A percentile compares a stretch with the other conserved stretches of the same genome.
Evolutionary conservation across 768 basidiomycete genomes (phyloP).

Genomic region (Naganishia friedmannii): DNA sequence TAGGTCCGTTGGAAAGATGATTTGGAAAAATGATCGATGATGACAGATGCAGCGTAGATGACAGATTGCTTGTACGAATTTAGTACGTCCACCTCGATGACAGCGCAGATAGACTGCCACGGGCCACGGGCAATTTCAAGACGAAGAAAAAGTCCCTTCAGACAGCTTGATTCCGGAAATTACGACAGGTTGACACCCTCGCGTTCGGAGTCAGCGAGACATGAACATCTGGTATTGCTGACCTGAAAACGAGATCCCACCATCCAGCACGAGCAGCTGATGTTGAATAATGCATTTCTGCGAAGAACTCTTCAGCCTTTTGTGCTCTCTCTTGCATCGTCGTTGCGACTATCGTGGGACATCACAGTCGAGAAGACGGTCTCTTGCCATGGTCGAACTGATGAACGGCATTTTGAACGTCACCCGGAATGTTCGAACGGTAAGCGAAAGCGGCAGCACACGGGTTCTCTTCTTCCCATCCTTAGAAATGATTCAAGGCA

Average conservation of each 20-base stretch:
- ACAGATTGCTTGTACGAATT: neutral
- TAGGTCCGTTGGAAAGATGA: no score
- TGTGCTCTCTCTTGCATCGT: no score
- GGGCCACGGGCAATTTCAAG: no score
- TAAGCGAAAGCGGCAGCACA: conserved; percentile 8
- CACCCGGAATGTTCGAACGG: conserved; percentile 1
- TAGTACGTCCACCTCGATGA: neutral
- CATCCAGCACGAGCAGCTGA: no score
- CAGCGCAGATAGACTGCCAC: neutral
- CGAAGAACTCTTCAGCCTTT: no score
- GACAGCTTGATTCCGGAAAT: neutral
- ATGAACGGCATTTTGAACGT: neutral
- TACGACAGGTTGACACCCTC: no score
- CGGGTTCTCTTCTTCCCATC: conserved; percentile 2
- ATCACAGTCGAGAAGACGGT: neutral
- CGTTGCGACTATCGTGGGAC: no score
- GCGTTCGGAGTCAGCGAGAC: no score
- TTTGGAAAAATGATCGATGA: no score
- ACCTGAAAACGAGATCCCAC: no score
- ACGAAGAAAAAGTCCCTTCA: neutral
- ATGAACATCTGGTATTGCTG: no score
- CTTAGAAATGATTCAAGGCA: neutral
- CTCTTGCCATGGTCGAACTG: neutral
- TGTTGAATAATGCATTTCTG: no score
- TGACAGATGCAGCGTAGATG: neutral